Percentiles rank a stretch among this genome's conserved stretches.
These are phyloP conservation scores for Euphorbia pulcherrima DNA, from an alignment of 345 rosid species.

Conservation along the genomic window DNA sequence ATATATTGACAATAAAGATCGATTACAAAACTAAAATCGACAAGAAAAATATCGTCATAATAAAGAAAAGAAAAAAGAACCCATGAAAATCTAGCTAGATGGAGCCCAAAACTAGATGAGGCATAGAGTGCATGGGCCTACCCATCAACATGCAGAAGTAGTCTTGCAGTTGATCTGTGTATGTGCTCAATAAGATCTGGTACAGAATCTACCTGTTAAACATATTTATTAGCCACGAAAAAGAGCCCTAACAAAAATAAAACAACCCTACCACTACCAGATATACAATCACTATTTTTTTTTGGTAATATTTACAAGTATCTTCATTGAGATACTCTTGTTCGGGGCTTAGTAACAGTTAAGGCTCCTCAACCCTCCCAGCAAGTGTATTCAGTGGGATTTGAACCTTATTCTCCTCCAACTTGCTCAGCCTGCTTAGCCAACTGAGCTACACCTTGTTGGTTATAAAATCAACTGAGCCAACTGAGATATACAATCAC, in stretches of 20 bases:
- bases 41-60: background rate
- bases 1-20: background rate
- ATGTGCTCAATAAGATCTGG: conserved; percentile 72
- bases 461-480: too few relatives aligned
- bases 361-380: too few relatives aligned
- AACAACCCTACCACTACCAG: too few relatives aligned
- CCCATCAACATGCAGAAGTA: conserved; percentile 90
- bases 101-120: background rate
- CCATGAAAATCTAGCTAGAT: background rate
- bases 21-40: background rate
- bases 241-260: background rate
- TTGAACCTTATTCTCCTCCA: too few relatives aligned
- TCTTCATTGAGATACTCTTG: too few relatives aligned
- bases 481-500: background rate
- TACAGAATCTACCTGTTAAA: conserved; percentile 78
- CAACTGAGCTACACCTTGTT: too few relatives aligned
- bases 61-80: background rate
- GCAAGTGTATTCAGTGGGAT: too few relatives aligned
- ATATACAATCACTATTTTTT: background rate
- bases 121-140: conserved; percentile 28
- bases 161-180: conserved; percentile 85
- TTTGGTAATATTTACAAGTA: too few relatives aligned
- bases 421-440: too few relatives aligned
- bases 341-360: too few relatives aligned
- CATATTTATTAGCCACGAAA: conserved; percentile 11